phyloP scores from a whole-genome alignment of 2,329 filamentous ascomycete genomes.

The Fusarium kyushuense region DNA sequence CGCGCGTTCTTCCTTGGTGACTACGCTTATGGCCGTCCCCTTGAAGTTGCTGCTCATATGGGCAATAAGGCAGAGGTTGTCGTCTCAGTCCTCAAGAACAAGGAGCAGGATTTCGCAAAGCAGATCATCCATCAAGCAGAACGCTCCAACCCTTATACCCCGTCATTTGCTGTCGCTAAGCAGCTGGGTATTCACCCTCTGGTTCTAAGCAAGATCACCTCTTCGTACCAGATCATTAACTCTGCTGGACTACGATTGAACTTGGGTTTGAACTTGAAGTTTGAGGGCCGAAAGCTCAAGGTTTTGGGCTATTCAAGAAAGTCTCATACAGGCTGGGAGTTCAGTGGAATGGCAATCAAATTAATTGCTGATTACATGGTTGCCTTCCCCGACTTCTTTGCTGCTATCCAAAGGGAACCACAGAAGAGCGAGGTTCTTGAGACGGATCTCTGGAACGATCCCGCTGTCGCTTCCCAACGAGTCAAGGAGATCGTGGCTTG shows the following conservation, averaged over 20 bases:
- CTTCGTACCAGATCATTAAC: slow-evolving; percentile 84
- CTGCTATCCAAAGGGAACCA: slow-evolving; percentile 85
- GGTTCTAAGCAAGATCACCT: slow-evolving; percentile 94
- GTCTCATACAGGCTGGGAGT: slow-evolving; percentile 91
- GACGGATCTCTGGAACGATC: slow-evolving; percentile 84
- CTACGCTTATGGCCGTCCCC: slow-evolving; percentile 88
- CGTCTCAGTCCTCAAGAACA: slow-evolving; percentile 77
- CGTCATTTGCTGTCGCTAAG: slow-evolving; percentile 89
- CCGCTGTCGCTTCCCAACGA: slow-evolving; percentile 77
- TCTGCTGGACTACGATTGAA: slow-evolving; percentile 88
- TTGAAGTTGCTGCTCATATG: slow-evolving; percentile 82
- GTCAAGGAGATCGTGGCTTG: slow-evolving; percentile 95
- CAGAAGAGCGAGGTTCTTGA: slow-evolving; percentile 86
- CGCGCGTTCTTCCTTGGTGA: slow-evolving; percentile 95
- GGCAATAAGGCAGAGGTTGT: slow-evolving; percentile 82
- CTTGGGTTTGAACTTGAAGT: slow-evolving; percentile 94
- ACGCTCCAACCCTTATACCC: slow-evolving; percentile 78
- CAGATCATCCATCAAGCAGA: slow-evolving; percentile 79
- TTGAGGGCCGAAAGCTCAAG: slow-evolving; percentile 94
- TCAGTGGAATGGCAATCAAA: slow-evolving; percentile 84
- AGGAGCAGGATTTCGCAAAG: slow-evolving; percentile 84
- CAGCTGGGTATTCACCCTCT: slow-evolving; percentile 85
- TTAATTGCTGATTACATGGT: slow-evolving; percentile 91
- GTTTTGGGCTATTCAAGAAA: slow-evolving; percentile 95
- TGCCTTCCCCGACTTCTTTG: slow-evolving; percentile 94